Percentiles rank a stretch among this genome's conserved stretches.
Conservation (phyloP, 163 green algal genomes). For the Smithsoniella earleae region DNA sequence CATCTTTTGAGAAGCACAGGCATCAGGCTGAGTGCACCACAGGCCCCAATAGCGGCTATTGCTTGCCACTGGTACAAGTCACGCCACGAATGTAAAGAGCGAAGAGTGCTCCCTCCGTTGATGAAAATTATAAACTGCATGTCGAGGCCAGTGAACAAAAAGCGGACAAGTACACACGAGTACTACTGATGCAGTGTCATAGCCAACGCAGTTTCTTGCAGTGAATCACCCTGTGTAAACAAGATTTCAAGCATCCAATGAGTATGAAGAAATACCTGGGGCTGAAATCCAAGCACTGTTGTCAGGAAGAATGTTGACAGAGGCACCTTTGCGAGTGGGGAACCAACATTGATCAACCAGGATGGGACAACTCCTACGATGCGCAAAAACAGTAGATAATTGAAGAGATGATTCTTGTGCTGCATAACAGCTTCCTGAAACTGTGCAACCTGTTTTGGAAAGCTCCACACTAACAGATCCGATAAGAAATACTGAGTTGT, state of each 20-base stretch:
- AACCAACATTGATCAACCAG: constrained; percentile 8
- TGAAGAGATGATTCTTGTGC: constrained; percentile 7
- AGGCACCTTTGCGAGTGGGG: constrained; percentile 19
- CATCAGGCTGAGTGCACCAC: neutral
- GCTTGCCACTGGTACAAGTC: constrained; percentile 22
- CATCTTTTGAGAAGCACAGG: neutral
- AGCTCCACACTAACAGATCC: neutral
- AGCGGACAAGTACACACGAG: too few species aligned
- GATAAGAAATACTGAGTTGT: neutral
- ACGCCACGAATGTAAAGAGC: neutral
- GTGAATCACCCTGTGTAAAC: neutral
- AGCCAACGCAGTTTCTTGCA: neutral
- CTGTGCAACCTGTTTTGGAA: neutral
- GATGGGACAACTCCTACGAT: neutral
- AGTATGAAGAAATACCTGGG: constrained; percentile 1
- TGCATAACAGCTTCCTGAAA: constrained; percentile 16
- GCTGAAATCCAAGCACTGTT: neutral
- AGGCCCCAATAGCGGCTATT: neutral
- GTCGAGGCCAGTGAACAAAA: too few species aligned
- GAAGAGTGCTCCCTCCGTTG: neutral
- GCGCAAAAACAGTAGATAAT: constrained; percentile 4
- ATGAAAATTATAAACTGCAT: constrained; percentile 23
- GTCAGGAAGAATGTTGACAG: neutral
- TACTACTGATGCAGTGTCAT: neutral
- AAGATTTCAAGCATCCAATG: neutral